Conservation (phyloP, 768 basidiomycete genomes). For the Pulveroboletus ravenelii region DNA sequence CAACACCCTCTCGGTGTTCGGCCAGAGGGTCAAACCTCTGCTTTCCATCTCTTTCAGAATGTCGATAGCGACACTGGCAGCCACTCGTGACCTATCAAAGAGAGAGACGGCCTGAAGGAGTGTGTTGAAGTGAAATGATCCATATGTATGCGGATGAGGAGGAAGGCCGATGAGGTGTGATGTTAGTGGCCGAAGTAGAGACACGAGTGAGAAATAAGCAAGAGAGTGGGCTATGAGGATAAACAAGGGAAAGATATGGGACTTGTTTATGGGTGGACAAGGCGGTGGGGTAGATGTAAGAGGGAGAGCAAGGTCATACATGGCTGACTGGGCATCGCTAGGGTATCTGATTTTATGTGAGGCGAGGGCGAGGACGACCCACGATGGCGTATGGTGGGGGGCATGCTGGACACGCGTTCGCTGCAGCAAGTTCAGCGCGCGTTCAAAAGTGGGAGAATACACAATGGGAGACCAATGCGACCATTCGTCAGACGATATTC, state of each 20-base stretch:
- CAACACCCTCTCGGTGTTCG: slow-evolving; percentile 40
- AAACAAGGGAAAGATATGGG: slow-evolving; percentile 8
- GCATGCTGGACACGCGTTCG: not conserved
- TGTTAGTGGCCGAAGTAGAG: slow-evolving; percentile 43
- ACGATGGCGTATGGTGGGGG: slow-evolving; percentile 36
- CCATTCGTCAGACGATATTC: slow-evolving; percentile 36
- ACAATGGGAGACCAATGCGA: slow-evolving; percentile 37
- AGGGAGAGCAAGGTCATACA: slow-evolving; percentile 41
- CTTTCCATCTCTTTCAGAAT: slow-evolving; percentile 46
- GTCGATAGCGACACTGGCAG: slow-evolving; percentile 36
- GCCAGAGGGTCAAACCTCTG: slow-evolving; percentile 37
- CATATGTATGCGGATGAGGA: slow-evolving; percentile 8
- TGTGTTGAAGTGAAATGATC: slow-evolving; percentile 44
- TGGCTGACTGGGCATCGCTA: slow-evolving; percentile 39
- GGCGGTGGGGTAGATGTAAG: slow-evolving; percentile 33
- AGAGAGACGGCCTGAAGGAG: slow-evolving; percentile 49
- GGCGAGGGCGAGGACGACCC: slow-evolving; percentile 52
- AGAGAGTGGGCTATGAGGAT: slow-evolving; percentile 40
- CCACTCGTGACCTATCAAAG: slow-evolving; percentile 37
- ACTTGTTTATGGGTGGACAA: slow-evolving; percentile 8
- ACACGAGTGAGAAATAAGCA: slow-evolving; percentile 44
- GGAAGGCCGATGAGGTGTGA: slow-evolving; percentile 37
- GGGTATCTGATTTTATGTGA: slow-evolving; percentile 43
- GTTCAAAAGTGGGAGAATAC: slow-evolving; percentile 31
- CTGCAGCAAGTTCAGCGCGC: slow-evolving; percentile 25